A percentile compares a stretch with the other conserved stretches of the same genome.
phyloP scores from a whole-genome alignment of 768 basidiomycete genomes.

The Termitomyces heimii region DNA sequence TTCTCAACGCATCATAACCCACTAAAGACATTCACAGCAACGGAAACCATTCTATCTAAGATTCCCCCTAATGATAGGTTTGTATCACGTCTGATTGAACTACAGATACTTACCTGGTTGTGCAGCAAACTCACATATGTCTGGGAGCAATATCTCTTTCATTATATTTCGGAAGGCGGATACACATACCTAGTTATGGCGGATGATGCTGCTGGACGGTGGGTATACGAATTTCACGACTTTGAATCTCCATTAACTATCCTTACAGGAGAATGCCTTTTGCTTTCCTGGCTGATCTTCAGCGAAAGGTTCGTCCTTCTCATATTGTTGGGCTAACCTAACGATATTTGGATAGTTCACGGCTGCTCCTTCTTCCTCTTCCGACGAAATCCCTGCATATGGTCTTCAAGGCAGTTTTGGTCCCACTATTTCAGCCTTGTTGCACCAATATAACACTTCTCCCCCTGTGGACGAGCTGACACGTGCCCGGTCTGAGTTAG shows the following conservation, averaged over 20 bases:
- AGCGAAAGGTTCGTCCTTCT: constrained; percentile 52
- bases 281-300: constrained; percentile 84
- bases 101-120: constrained; percentile 1
- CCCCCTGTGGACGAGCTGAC: constrained; percentile 87
- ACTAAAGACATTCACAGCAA: constrained; percentile 39
- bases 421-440: constrained; percentile 61
- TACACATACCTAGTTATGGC: constrained; percentile 91
- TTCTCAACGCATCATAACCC: background rate
- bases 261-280: constrained; percentile 79
- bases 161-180: constrained; percentile 87
- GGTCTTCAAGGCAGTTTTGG: constrained; percentile 69
- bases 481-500: constrained; percentile 84
- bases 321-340: background rate
- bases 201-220: constrained; percentile 89
- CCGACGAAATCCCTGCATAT: constrained; percentile 49
- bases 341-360: constrained; percentile 39
- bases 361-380: constrained; percentile 57
- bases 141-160: constrained; percentile 92
- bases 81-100: constrained; percentile 9
- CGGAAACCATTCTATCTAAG: constrained; percentile 86
- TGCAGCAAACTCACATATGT: constrained; percentile 77
- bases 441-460: constrained; percentile 85
- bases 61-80: constrained; percentile 83
- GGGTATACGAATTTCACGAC: constrained; percentile 16
- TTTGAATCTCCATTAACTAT: background rate